Evolutionary conservation across 1,284 basidiomycete species (phyloP).

Genomic region (Kalmanozyma brasiliensis): DNA sequence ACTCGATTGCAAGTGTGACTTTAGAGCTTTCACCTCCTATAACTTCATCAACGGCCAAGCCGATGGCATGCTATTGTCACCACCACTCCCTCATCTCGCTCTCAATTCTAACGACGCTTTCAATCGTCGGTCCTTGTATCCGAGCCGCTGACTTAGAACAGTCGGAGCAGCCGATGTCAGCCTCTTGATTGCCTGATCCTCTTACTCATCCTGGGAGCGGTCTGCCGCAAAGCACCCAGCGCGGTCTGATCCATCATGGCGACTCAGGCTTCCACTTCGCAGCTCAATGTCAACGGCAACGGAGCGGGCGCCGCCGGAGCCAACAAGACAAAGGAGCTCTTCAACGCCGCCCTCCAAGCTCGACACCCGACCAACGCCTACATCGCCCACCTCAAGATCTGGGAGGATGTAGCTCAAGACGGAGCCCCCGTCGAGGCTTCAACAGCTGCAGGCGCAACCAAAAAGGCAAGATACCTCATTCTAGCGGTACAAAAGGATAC

Average conservation of each 20-base stretch:
- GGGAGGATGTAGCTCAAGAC: constrained; percentile 50
- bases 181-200: constrained; percentile 4
- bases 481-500: constrained; percentile 56
- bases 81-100: neutral
- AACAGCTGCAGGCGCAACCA: constrained; percentile 6
- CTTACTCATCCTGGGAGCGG: too few species aligned
- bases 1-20: constrained; percentile 4
- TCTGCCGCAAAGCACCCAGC: neutral
- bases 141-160: constrained; percentile 1
- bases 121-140: neutral
- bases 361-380: constrained; percentile 59
- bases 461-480: constrained; percentile 65
- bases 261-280: constrained; percentile 14
- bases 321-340: constrained; percentile 56
- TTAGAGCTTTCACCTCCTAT: neutral
- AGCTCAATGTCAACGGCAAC: constrained; percentile 22
- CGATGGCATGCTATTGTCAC: neutral
- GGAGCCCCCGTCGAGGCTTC: constrained; percentile 14
- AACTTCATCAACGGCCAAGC: neutral
- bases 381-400: constrained; percentile 66
- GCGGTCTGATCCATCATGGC: constrained; percentile 19
- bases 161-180: neutral
- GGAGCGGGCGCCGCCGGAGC: constrained; percentile 6
- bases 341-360: constrained; percentile 59
- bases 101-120: neutral